phyloP scores from a whole-genome alignment of 169 alveolate genomes.

The Plasmodium billcollinsi region DNA sequence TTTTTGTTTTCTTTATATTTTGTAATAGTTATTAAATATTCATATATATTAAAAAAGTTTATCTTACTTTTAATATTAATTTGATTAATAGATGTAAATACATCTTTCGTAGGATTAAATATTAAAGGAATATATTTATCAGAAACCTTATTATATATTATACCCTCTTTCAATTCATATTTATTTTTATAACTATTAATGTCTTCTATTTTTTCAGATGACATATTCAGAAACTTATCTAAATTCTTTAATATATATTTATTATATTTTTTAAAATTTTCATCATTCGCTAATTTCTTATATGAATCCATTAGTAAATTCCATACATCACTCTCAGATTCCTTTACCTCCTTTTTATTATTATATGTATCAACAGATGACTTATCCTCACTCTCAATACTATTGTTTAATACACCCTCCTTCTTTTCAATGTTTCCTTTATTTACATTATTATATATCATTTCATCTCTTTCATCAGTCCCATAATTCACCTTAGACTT shows the following conservation, averaged over 20 bases:
- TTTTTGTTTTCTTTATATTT: constrained; percentile 23
- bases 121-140: constrained; percentile 23
- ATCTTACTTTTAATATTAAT: constrained; percentile 35
- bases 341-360: background rate
- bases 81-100: constrained; percentile 29
- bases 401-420: background rate
- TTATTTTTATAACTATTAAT: constrained; percentile 32
- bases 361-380: background rate
- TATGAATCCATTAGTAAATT: constrained; percentile 15
- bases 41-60: constrained; percentile 55
- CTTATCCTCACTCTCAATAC: background rate
- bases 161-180: constrained; percentile 58
- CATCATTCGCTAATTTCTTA: constrained; percentile 8
- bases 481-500: background rate
- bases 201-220: background rate
- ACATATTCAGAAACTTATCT: constrained; percentile 17
- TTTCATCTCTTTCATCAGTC: background rate
- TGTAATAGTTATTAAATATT: constrained; percentile 23
- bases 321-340: constrained; percentile 8
- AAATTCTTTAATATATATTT: constrained; percentile 52
- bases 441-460: background rate
- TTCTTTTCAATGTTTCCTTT: background rate
- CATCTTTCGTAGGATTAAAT: constrained; percentile 48
- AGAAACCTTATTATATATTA: constrained; percentile 10
- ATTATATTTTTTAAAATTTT: constrained; percentile 24